phyloP scores from a whole-genome alignment of 2,329 filamentous ascomycete genomes.

The Trichophyton benhamiae region DNA sequence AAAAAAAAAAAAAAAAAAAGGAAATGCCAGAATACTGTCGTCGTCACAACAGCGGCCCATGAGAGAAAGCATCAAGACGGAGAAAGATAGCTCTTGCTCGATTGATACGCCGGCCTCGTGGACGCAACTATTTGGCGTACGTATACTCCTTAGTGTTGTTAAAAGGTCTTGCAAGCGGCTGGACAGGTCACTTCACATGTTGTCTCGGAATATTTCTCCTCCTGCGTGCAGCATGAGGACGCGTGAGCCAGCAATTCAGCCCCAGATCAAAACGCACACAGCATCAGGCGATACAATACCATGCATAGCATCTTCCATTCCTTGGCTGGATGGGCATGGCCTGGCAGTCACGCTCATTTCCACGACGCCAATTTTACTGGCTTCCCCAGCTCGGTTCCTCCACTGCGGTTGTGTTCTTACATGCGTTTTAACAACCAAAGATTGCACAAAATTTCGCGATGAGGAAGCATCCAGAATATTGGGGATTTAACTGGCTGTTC shows the following conservation, averaged over 20 bases:
- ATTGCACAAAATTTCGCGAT: neutral
- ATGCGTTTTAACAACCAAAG: neutral
- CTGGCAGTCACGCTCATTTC: neutral
- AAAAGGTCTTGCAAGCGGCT: neutral
- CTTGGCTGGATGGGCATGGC: neutral
- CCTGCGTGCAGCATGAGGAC: neutral
- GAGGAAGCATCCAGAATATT: slow-evolving; percentile 4
- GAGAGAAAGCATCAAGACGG: neutral
- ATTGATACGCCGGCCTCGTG: neutral
- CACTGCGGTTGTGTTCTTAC: neutral
- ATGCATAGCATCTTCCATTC: neutral
- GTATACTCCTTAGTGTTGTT: neutral
- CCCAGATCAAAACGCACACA: neutral
- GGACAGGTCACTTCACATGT: neutral
- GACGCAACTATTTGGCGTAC: neutral
- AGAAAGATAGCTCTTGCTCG: neutral
- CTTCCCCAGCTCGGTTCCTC: neutral
- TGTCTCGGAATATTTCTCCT: slow-evolving; percentile 1
- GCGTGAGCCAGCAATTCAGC: slow-evolving; percentile 2
- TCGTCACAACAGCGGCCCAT: neutral
- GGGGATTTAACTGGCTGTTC: neutral
- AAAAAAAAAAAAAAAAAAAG: neutral
- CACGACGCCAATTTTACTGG: neutral
- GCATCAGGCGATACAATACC: neutral
- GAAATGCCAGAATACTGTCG: neutral